Evolutionary conservation across 2,329 filamentous ascomycete genomes (phyloP), one percentile per base, ranked within the genome.

Genomic region (Curvularia hawaiiensis): DNA sequence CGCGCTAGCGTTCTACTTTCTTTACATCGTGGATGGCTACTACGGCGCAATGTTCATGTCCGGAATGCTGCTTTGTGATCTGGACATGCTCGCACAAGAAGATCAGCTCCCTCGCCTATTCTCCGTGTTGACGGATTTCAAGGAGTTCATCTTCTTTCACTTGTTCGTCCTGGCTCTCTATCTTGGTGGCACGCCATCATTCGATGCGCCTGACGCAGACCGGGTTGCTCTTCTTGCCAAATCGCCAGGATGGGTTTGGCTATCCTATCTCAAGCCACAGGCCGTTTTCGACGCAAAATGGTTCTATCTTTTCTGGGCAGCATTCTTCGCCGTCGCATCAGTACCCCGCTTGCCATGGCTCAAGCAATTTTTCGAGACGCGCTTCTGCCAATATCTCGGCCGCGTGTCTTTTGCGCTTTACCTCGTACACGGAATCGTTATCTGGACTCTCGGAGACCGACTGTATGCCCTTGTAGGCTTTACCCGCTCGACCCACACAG

Each of bases 1-100:
- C 1, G 81, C 69, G 1, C 76, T 91, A 11, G 80, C 85, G 20
- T 78, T 80, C 61, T 91, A 90, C 74, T 89, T 89, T 67, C 78
- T 90, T 69, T 90, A 88, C 70, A 82, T 90, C 50, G 82, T 82
- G 3, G 88, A 91, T 69, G 88, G 86, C 24, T 85, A 82, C 74
- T 85, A 85, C 67, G 84, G 83, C 30, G 68, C 73, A 11, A 53
- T 77, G 9, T 77, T 77, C 59, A 67, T 75, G 50, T 56, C 65
- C 14, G 75, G 75, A 55, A 72, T 73, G 66, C 49, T 76, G n/a
- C 65, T 76, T 8, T 73, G 70, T 60, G 75, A 77, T 53, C 67
- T 76, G 16, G 74, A 77, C 39, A 58, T 76, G 18, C 64, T 76
- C 9, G 65, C 69, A 11, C 47, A 70, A 7, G 56, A 67, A 24